These are phyloP conservation scores for Posidonia australis DNA, from an alignment of 106 monocot species.

Conservation along the genomic window DNA sequence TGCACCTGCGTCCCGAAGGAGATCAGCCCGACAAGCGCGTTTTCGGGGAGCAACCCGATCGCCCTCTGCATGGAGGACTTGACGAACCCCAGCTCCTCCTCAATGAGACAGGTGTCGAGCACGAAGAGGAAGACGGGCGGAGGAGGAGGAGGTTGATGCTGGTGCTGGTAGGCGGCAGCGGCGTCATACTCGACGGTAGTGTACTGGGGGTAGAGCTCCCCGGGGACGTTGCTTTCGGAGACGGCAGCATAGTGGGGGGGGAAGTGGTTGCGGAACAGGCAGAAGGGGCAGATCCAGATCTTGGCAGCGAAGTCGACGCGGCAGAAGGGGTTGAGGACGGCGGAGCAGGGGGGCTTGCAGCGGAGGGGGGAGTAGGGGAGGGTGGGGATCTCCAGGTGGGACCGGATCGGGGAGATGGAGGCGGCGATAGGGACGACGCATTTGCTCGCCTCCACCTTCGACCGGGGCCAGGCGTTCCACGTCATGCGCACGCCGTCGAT, in stretches of 20 bases:
- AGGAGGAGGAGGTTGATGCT: constrained; percentile 2
- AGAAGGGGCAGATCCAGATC: constrained; percentile 99
- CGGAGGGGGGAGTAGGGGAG: constrained; percentile 95
- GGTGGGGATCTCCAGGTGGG: constrained; percentile 24
- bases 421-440: constrained; percentile 87
- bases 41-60: constrained; percentile 68
- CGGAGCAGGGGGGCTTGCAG: constrained; percentile 89
- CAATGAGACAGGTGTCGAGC: constrained; percentile 82
- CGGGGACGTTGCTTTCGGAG: constrained; percentile 68
- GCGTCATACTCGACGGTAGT: constrained; percentile 70
- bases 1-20: constrained; percentile 93
- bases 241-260: constrained; percentile 68
- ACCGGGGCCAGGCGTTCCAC: constrained; percentile 82
- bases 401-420: constrained; percentile 68
- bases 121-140: constrained; percentile 83
- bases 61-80: constrained; percentile 74
- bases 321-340: constrained; percentile 77
- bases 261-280: constrained; percentile 91
- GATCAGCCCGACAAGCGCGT: constrained; percentile 82
- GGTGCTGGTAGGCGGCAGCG: neutral
- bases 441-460: constrained; percentile 90
- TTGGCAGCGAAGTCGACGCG: constrained; percentile 80
- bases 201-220: constrained; percentile 79
- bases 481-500: constrained; percentile 81
- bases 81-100: constrained; percentile 80